Evolutionary conservation across 495 filamentous ascomycete species (phyloP).

Genomic region (Trichoderma parareesei): DNA sequence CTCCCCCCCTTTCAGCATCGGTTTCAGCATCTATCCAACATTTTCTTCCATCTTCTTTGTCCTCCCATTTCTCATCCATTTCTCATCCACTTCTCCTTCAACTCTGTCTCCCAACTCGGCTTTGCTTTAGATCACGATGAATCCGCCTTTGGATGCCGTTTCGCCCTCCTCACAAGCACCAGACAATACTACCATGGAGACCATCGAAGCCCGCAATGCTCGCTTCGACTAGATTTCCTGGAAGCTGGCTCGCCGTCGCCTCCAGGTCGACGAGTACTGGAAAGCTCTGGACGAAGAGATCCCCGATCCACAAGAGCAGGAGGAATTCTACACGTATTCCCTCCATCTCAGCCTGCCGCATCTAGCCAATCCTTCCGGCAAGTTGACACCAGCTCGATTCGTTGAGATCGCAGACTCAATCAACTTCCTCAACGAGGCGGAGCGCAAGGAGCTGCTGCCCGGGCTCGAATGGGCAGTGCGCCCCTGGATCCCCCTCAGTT

Average conservation of each 20-base stretch:
- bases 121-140: too few species aligned
- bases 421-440: background rate
- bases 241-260: background rate
- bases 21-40: background rate
- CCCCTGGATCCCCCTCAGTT: background rate
- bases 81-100: background rate
- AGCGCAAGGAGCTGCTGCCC: constrained; percentile 1
- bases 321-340: background rate
- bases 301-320: background rate
- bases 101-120: too few species aligned
- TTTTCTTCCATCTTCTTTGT: background rate
- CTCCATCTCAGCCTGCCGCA: background rate
- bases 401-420: background rate
- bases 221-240: background rate
- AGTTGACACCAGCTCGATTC: background rate
- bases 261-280: background rate
- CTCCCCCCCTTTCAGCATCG: too few species aligned
- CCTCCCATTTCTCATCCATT: background rate
- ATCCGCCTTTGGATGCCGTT: background rate
- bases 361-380: background rate
- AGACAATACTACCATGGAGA: background rate
- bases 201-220: background rate
- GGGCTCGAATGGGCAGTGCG: background rate
- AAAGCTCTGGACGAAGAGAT: background rate
- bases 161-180: background rate